phyloP scores from a whole-genome alignment of 1,284 basidiomycete species.

The Ganoderma sinense region DNA sequence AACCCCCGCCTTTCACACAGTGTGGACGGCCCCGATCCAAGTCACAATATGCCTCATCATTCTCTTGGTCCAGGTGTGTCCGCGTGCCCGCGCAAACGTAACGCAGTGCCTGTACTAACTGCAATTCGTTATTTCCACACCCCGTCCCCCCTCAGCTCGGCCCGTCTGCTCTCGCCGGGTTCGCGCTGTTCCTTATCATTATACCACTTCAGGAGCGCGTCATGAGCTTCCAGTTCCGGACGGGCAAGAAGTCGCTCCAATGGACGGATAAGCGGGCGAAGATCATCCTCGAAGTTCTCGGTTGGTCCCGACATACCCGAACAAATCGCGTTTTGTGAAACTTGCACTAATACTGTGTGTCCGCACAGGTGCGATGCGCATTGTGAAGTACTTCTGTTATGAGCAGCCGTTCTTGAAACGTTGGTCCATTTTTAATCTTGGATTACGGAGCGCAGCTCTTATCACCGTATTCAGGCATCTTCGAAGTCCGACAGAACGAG shows the following conservation, averaged over 20 bases:
- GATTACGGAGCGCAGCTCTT: neutral
- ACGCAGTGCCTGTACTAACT: neutral
- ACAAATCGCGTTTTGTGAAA: neutral
- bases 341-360: neutral
- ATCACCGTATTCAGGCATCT: slow-evolving; percentile 52
- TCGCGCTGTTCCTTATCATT: slow-evolving; percentile 74
- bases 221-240: slow-evolving; percentile 72
- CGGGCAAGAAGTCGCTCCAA: slow-evolving; percentile 66
- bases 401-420: slow-evolving; percentile 71
- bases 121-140: neutral
- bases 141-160: slow-evolving; percentile 61
- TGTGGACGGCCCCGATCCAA: slow-evolving; percentile 79
- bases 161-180: slow-evolving; percentile 79
- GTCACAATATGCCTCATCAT: slow-evolving; percentile 67
- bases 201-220: slow-evolving; percentile 76
- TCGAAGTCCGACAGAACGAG: slow-evolving; percentile 60
- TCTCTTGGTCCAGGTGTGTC: slow-evolving; percentile 60
- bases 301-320: slow-evolving; percentile 38
- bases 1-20: slow-evolving; percentile 35
- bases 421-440: slow-evolving; percentile 37
- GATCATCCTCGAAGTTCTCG: slow-evolving; percentile 71
- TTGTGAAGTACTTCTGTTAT: slow-evolving; percentile 82
- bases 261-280: slow-evolving; percentile 79
- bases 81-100: neutral
- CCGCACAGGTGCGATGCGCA: slow-evolving; percentile 64